These are phyloP conservation scores for Oryza punctata DNA, from an alignment of 176 grass and related monocot species.

Conservation along the genomic window DNA sequence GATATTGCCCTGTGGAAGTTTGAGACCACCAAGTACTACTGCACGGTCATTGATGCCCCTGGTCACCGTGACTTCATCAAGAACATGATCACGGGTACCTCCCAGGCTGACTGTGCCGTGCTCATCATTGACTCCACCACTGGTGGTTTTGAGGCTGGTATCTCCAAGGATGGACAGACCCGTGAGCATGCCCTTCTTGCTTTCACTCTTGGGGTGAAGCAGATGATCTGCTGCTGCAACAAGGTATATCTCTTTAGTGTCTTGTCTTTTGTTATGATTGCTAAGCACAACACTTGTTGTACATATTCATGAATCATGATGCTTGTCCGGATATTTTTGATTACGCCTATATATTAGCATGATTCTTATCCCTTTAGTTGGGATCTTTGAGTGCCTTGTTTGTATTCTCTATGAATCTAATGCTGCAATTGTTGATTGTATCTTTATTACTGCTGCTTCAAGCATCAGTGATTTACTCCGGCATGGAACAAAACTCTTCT, in stretches of 20 bases:
- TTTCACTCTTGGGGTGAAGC: slow-evolving; percentile 83
- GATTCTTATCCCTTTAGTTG: too few species aligned
- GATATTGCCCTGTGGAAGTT: slow-evolving; percentile 87
- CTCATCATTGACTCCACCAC: slow-evolving; percentile 87
- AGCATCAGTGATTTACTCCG: too few species aligned
- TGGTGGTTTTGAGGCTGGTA: slow-evolving; percentile 91
- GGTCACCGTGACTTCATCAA: slow-evolving; percentile 89
- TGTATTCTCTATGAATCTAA: too few species aligned
- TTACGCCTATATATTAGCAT: too few species aligned
- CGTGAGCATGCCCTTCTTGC: slow-evolving; percentile 83
- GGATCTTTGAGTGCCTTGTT: too few species aligned
- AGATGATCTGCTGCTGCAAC: slow-evolving; percentile 95
- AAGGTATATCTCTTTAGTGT: slow-evolving; percentile 49
- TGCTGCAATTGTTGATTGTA: too few species aligned
- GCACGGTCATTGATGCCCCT: slow-evolving; percentile 81
- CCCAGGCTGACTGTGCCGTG: slow-evolving; percentile 81
- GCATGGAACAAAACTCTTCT: too few species aligned
- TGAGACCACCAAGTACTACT: slow-evolving; percentile 79
- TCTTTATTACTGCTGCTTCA: too few species aligned
- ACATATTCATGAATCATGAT: too few species aligned
- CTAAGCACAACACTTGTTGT: too few species aligned
- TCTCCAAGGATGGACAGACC: slow-evolving; percentile 83
- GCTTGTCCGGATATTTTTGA: too few species aligned
- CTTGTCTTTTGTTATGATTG: too few species aligned
- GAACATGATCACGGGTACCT: slow-evolving; percentile 90